Conservation (phyloP, 2,329 filamentous ascomycete genomes). For the Apiospora aurea region DNA sequence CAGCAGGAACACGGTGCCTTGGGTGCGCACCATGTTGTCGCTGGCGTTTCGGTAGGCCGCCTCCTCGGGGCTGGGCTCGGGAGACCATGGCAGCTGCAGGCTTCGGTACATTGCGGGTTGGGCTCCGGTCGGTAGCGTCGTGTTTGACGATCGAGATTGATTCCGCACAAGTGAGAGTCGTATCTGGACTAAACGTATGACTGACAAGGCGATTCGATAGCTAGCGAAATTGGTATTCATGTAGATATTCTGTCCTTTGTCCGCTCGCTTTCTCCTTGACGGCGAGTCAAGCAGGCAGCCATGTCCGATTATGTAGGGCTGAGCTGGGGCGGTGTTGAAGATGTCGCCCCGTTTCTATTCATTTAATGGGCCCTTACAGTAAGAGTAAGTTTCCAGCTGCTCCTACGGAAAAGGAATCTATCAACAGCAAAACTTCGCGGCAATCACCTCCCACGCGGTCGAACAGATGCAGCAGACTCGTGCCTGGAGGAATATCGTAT, state of each 20-base stretch:
- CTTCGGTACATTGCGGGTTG: not conserved
- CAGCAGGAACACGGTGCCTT: slow-evolving; percentile 21
- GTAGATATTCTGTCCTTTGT: not conserved
- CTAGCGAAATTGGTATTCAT: not conserved
- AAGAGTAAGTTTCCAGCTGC: not conserved
- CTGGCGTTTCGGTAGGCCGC: not conserved
- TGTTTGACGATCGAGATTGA: not conserved
- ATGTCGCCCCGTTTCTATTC: not conserved
- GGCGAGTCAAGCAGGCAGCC: slow-evolving; percentile 1
- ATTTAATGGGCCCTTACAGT: not conserved
- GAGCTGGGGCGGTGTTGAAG: not conserved
- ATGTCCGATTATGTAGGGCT: slow-evolving; percentile 1
- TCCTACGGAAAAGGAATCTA: not conserved
- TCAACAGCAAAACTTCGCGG: not conserved
- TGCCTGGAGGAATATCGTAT: not conserved
- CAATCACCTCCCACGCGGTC: not conserved
- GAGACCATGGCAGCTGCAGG: slow-evolving; percentile 9
- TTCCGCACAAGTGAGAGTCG: not conserved
- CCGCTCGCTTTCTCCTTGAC: not conserved
- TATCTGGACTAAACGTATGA: not conserved
- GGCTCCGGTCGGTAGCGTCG: not conserved
- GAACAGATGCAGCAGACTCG: not conserved
- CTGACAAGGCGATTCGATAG: not conserved
- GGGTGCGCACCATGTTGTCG: not conserved
- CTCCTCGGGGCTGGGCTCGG: slow-evolving; percentile 8